phyloP scores from a whole-genome alignment of 139 green algal genomes.

The Chlorella sorokiniana region DNA sequence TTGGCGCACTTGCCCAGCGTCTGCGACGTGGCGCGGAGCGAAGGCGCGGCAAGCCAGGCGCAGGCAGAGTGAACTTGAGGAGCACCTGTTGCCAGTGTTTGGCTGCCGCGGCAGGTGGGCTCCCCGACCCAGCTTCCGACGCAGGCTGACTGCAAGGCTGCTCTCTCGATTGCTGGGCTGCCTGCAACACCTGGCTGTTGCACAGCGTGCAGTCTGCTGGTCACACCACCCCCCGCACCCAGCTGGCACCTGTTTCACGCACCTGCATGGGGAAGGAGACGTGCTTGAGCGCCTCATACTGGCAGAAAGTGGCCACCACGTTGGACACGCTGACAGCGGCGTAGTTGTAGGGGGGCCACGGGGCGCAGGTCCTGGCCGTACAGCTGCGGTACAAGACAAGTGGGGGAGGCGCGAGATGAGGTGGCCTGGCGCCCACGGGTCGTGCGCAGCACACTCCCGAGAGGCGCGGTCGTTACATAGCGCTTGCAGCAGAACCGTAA shows the following conservation, averaged over 20 bases:
- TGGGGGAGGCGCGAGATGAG: background rate
- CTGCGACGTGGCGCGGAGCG: constrained; percentile 49
- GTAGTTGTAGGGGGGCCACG: constrained; percentile 73
- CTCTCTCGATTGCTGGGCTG: background rate
- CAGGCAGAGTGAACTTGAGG: background rate
- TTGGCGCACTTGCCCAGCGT: constrained; percentile 97
- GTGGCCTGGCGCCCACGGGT: too few species aligned
- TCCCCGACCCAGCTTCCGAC: too few species aligned
- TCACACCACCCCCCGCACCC: background rate
- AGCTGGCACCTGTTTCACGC: background rate
- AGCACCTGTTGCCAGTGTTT: too few species aligned
- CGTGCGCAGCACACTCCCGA: too few species aligned
- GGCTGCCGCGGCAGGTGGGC: too few species aligned
- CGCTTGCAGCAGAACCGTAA: too few species aligned
- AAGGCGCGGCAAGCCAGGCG: background rate
- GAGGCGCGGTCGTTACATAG: too few species aligned
- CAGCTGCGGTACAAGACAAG: constrained; percentile 9
- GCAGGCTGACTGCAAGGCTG: too few species aligned
- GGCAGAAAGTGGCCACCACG: constrained; percentile 94
- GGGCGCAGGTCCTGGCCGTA: constrained; percentile 48
- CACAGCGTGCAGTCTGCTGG: background rate
- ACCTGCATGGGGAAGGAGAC: constrained; percentile 88
- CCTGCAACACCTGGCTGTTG: background rate
- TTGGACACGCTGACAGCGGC: constrained; percentile 86
- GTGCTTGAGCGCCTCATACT: constrained; percentile 99